Base-by-base conservation (phyloP, 352 stramenopile genomes). In the Aphanomyces astaci region DNA sequence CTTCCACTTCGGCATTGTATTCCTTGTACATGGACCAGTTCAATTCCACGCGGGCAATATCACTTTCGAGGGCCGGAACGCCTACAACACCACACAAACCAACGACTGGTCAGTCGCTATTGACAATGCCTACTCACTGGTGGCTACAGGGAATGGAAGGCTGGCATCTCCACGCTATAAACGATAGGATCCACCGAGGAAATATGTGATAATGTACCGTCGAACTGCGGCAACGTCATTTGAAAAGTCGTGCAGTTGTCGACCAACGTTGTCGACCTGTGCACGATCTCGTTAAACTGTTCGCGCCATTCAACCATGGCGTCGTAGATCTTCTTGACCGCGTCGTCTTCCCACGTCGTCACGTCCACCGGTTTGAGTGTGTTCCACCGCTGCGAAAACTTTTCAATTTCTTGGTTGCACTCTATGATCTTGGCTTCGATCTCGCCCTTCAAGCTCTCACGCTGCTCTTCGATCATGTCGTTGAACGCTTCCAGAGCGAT, bases 381-480 rank as follows among this genome's bases (percentile, higher is more conserved):
- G 0, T 72, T 75, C 94, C 94, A 98, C 2, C 93, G 83, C 59
- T 95, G 82, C 13, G 76, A 78, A 63, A 98, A 96, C 66, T 96
- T 95, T 57, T 94, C 87, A 36, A 98, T 90, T 24, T 89, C 79
- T 33, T 91, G 66, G 72, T 96, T 94, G 53, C 89, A 94, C 19
- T 95, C 84, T 2, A 96, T 81, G 22, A 97, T 85, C 28, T 97
- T 80, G 4, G 81, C 71, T 62, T 97, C 87, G 27, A 98, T 80
- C 55, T 95, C 83, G 25, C 77, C 81, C 64, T 97, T 98, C 2
- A 98, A 74, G 49, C 78, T 91, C 64, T 96, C 88, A 0, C 95
- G 90, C 54, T 98, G 90, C 55, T 98, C 90, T 39, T 97, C 88
- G 51, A 98, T 94, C 86, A 98, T 97, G 55, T 97, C 91, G 60